These are phyloP conservation scores for Samsoniella hepiali DNA, from an alignment of 2,329 filamentous ascomycete species.

Conservation along the genomic window DNA sequence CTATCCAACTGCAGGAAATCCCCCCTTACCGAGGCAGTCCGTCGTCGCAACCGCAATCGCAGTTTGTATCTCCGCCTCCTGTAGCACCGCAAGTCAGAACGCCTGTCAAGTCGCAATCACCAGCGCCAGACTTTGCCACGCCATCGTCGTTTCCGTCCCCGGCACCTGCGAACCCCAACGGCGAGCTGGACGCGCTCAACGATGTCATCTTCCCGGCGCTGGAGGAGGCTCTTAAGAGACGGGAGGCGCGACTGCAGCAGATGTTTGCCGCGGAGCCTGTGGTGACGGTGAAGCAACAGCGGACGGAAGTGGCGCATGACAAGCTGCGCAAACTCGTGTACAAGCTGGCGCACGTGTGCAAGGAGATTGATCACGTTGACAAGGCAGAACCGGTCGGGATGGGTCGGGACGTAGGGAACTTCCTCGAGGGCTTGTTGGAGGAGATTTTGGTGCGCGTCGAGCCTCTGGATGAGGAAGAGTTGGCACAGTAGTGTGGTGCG, in stretches of 20 bases:
- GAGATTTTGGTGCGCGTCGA: slow-evolving; percentile 92
- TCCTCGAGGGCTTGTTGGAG: slow-evolving; percentile 88
- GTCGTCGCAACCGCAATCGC: slow-evolving; percentile 29
- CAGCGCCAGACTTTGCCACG: slow-evolving; percentile 32
- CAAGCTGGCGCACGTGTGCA: slow-evolving; percentile 78
- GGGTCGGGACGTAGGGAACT: slow-evolving; percentile 84
- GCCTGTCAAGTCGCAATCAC: slow-evolving; percentile 32
- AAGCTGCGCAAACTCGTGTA: slow-evolving; percentile 76
- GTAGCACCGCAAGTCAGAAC: slow-evolving; percentile 11
- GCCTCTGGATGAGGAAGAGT: slow-evolving; percentile 72
- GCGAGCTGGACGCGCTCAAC: slow-evolving; percentile 79
- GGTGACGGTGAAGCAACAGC: slow-evolving; percentile 60
- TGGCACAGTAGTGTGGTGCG: slow-evolving; percentile 19
- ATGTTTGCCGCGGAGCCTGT: slow-evolving; percentile 32
- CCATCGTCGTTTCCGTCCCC: slow-evolving; percentile 54
- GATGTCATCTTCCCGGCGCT: slow-evolving; percentile 92
- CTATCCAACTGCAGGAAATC: slow-evolving; percentile 51
- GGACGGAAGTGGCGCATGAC: slow-evolving; percentile 72
- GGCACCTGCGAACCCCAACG: slow-evolving; percentile 55
- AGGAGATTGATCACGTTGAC: slow-evolving; percentile 87
- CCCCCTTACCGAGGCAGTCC: slow-evolving; percentile 49
- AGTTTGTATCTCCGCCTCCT: slow-evolving; percentile 20
- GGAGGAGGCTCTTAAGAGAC: slow-evolving; percentile 82
- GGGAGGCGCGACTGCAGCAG: slow-evolving; percentile 58
- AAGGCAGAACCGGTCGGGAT: slow-evolving; percentile 85